A percentile compares a stretch with the other conserved stretches of the same genome.
Evolutionary conservation across 1,284 basidiomycete species (phyloP).

Genomic region (Mixia osmundae): DNA sequence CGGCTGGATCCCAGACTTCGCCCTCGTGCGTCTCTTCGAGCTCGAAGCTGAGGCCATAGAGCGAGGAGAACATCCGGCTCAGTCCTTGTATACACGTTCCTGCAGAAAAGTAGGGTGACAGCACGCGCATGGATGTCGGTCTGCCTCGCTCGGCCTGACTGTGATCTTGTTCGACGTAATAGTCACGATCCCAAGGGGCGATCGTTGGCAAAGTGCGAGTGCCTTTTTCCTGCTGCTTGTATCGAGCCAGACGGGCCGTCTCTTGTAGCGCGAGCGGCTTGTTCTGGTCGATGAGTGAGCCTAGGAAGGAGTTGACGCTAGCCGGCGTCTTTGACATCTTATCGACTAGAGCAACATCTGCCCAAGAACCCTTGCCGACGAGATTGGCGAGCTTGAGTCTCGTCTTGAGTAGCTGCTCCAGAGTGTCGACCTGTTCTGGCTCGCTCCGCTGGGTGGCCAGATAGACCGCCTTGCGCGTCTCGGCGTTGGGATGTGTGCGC

Average conservation of each 20-base stretch:
- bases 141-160: constrained; percentile 4
- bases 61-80: constrained; percentile 51
- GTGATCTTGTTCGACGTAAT: constrained; percentile 18
- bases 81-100: constrained; percentile 70
- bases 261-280: constrained; percentile 46
- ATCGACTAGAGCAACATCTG: constrained; percentile 57
- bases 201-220: constrained; percentile 31
- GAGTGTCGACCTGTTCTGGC: constrained; percentile 33
- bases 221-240: constrained; percentile 45
- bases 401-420: constrained; percentile 50
- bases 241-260: constrained; percentile 39
- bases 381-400: constrained; percentile 55
- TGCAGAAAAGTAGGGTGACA: constrained; percentile 40
- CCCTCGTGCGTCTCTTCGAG: constrained; percentile 51
- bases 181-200: constrained; percentile 82
- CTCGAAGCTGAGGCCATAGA: constrained; percentile 70
- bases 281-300: constrained; percentile 50
- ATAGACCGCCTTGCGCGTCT: constrained; percentile 8
- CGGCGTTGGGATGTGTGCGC: constrained; percentile 7
- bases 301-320: constrained; percentile 65
- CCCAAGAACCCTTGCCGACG: constrained; percentile 59
- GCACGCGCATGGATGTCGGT: constrained; percentile 29
- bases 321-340: constrained; percentile 86
- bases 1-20: constrained; percentile 72
- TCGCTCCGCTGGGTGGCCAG: constrained; percentile 11